Base-by-base conservation (phyloP, 306 rosid genomes). In the Vicia faba region DNA sequence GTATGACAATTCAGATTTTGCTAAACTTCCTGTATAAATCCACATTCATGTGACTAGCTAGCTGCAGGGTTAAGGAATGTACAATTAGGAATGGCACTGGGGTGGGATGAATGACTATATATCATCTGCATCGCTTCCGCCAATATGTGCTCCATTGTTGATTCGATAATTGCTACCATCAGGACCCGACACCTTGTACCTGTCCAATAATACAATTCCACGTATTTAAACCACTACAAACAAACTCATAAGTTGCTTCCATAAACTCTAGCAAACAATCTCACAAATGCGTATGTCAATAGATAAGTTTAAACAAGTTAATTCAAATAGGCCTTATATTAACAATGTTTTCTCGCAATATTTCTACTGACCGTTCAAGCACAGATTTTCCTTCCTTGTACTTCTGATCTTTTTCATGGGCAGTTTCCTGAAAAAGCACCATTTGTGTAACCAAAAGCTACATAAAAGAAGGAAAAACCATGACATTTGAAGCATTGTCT, bases 71-170 rank as follows among this genome's bases (percentile, higher is more conserved):
- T 70, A 57, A 54, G 65, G 88, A 82, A 82, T 85, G 82, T 83
- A 86, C 91, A 85, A 40, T 81, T 80, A 75, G 40, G 64, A 72
- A 68, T 75, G 53, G 31, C 45, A 36, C 54, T 69, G 66, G 73
- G 53, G 31, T 54, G 18, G 40, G 66, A 38, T 61, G 63, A 75
- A 31, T 58, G 66, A 75, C 69, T 80, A 88, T 58, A 69, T 89
- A 38, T 91, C 97, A 55, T 91, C 96, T 56, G 89, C 95, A 74
- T 91, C 97, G 75, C 96, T 88, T 84, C 89, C 88, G 40, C 87
- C 89, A 61, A 80, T 74, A 58, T 88, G 91, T 11, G 82, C 83
- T 78, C 82, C 88, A 57, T 80, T 89, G 75, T 80, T 80, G 61
- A 77, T 78, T 89, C 91, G 89, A 70, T 80, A 91, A 82, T 80